Evolutionary conservation across 2,329 filamentous ascomycete genomes (phyloP), one percentile per base, ranked within the genome.

Genomic region (Ophiostoma pallidulum): DNA sequence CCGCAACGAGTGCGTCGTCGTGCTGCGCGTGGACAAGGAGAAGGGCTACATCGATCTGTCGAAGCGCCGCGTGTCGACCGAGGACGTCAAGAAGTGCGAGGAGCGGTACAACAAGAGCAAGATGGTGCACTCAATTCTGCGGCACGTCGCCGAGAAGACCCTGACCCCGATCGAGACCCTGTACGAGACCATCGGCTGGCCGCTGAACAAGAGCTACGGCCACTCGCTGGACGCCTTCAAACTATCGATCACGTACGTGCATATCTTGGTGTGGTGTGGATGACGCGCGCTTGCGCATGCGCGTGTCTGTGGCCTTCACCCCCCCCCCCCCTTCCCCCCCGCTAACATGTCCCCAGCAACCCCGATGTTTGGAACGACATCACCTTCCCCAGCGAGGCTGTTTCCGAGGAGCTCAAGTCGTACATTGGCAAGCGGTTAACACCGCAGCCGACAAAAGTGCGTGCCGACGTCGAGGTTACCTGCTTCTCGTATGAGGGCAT

Each of bases 101-200:
- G 92, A 98, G 74, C 82, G 92, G 59, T 98, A 96, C 78, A 98
- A 98, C 80, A 98, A 98, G 82, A 87, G 88, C 74, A 98, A 98
- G 76, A 94, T 95, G 75, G 92, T 97, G 35, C 92, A 98, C 70
- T 94, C 88, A 47, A 96, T 98, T 69, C 91, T 98, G 86, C 84
- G 91, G 66, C 92, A 98, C 67, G 92, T 98, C 54, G 91, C 92
- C 57, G 90, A 98, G 73, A 96, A 96, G 78, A 94, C 89, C 37
- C 82, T 86, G 63, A 86, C 82, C 26, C 90, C 91, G n/a, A 94
- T 98, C 62, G 88, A 97, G 74, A 78, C 82, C 45, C 78, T 98
- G 49, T 98, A 98, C 70, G 84, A 95, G 75, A 82, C 75, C 58
- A 96, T 98, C 64, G 88, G 82, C 55, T 98, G 94, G 94, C 92